Conservation (phyloP, 208 protist genomes). For the Entamoeba moshkovskii region DNA sequence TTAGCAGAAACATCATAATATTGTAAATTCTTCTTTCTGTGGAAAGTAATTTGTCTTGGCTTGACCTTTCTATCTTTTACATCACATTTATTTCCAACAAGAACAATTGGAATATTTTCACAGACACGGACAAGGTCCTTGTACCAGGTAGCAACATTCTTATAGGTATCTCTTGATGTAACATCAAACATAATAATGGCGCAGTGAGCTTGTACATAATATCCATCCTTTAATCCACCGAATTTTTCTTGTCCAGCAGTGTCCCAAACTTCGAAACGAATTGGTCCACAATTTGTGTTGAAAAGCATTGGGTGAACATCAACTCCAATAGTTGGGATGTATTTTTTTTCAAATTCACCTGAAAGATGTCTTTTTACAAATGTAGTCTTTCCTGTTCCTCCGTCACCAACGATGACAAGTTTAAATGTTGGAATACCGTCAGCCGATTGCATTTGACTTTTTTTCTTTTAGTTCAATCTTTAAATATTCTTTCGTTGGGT, state of each 20-base stretch:
- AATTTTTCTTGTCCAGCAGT: constrained; percentile 57
- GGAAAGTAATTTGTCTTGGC: constrained; percentile 97
- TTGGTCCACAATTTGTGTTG: constrained; percentile 87
- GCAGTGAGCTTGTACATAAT: constrained; percentile 69
- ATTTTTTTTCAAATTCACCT: constrained; percentile 95
- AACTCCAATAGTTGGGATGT: constrained; percentile 69
- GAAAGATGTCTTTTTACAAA: constrained; percentile 98
- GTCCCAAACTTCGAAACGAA: constrained; percentile 97
- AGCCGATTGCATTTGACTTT: too few species aligned
- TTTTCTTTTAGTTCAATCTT: too few species aligned
- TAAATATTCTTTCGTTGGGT: too few species aligned
- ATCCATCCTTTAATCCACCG: constrained; percentile 95
- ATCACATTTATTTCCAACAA: constrained; percentile 99
- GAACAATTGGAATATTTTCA: constrained; percentile 97
- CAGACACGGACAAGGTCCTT: constrained; percentile 87
- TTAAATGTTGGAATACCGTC: constrained; percentile 59
- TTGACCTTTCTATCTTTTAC: constrained; percentile 96
- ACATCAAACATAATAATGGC: constrained; percentile 99
- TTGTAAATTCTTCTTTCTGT: constrained; percentile 90
- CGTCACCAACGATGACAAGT: constrained; percentile 96
- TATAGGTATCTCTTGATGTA: constrained; percentile 96
- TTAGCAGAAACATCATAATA: constrained; percentile 99
- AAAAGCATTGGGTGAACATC: constrained; percentile 93
- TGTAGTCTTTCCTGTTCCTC: constrained; percentile 90
- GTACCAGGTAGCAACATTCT: constrained; percentile 99